Evolutionary conservation across 768 basidiomycete genomes (phyloP).

Genomic region (Xanthoconium purpureum): DNA sequence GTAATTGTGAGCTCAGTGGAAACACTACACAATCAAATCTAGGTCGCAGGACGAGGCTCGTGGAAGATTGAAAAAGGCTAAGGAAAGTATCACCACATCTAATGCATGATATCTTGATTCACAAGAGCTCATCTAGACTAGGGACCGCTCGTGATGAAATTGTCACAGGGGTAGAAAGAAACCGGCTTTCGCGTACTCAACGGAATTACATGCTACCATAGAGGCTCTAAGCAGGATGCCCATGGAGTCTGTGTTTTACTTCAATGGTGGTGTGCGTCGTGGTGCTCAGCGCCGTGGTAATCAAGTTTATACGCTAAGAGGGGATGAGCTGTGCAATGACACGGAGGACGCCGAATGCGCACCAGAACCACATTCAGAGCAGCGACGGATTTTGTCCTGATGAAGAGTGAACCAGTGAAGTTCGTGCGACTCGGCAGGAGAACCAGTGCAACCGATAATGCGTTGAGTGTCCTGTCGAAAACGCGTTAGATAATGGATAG

Average conservation of each 20-base stretch:
- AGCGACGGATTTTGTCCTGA: constrained; percentile 69
- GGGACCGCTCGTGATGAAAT: background rate
- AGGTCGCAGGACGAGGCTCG: background rate
- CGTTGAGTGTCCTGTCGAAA: constrained; percentile 67
- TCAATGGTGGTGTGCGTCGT: constrained; percentile 47
- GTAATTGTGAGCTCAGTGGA: no score
- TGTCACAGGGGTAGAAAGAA: background rate
- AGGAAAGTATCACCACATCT: no score
- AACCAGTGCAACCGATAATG: constrained; percentile 91
- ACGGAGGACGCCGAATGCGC: constrained; percentile 27
- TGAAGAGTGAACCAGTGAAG: constrained; percentile 77
- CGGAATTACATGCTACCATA: constrained; percentile 16
- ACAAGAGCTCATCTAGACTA: background rate
- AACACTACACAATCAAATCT: no score
- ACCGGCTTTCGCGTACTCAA: background rate
- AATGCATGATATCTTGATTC: no score
- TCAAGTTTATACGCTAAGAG: constrained; percentile 69
- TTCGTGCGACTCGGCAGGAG: constrained; percentile 94
- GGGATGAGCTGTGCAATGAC: constrained; percentile 3
- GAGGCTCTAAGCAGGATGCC: constrained; percentile 9
- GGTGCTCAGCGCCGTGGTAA: constrained; percentile 58
- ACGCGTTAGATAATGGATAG: background rate
- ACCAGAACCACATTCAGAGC: constrained; percentile 95
- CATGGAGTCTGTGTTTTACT: constrained; percentile 3
- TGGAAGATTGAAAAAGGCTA: background rate